Evolutionary conservation across 2,329 filamentous ascomycete species (phyloP), one percentile per base, ranked within the genome.

Genomic region (Neoascochyta sp.): DNA sequence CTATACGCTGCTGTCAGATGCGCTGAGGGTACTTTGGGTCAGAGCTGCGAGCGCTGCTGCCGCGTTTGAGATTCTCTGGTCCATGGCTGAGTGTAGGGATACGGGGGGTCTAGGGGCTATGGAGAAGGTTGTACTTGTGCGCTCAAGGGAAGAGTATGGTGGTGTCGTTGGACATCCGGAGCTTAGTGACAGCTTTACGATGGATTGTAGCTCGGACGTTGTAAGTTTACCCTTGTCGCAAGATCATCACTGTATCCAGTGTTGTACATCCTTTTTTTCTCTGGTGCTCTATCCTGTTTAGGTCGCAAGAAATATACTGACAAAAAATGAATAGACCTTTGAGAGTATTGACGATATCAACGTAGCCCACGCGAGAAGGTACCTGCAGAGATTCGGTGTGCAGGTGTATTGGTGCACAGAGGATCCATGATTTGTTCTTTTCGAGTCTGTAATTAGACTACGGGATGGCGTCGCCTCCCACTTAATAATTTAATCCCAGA

Each of bases 331-430:
- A 8, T 15, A 50, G 46, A 16, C 11, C 5, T 11, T 15, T 3
- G 16, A 29, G 9, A 38, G 37, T 4, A 22, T 27, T 4, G 31
- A 41, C 19, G 24, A 28, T 8, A 14, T 17, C 5, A 37, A 45
- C 9, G 12, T 51, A 8, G 20, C 16, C 9, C 23, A 16, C 7
- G 35, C 36, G 17, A 47, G 41, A 17, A 23, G 16, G 5, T 25
- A 27, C 9, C 22, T 55, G 8, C 36, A 39, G 17, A 24, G 17
- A 3, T 22, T 49, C 12, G 43, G 49, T 7, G 34, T 52, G 7
- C 32, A 32, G 20, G 47, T 48, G 7, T 33, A 33, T 14, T 55
- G 51, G 51, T 40, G 34, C 22, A 52, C 49, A 9, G 42, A 52
- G 22, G 27, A 16, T 4, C 5, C 7, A 11, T 33, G 22, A 28